Percentiles rank a stretch among this genome's conserved stretches.
phyloP scores from a whole-genome alignment of 768 basidiomycete species.

The Boletales sp. region DNA sequence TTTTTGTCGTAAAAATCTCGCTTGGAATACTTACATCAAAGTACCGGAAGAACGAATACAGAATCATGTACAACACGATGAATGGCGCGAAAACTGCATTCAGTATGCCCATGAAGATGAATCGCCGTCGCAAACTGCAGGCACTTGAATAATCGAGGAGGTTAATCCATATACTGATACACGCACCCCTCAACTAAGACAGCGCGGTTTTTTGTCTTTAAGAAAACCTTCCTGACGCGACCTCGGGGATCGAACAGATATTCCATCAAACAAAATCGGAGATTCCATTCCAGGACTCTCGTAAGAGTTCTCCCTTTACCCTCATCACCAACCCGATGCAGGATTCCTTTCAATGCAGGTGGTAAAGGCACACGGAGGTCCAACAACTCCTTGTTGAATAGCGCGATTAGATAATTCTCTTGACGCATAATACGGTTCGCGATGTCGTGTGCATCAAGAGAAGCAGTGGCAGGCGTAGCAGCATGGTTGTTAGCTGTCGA shows the following conservation, averaged over 20 bases:
- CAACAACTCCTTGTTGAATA: slow-evolving; percentile 95
- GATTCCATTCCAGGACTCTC: slow-evolving; percentile 93
- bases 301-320: slow-evolving; percentile 81
- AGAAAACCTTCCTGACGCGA: slow-evolving; percentile 83
- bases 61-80: slow-evolving; percentile 91
- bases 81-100: slow-evolving; percentile 97
- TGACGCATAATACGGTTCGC: slow-evolving; percentile 97
- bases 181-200: slow-evolving; percentile 81
- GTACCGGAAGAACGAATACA: slow-evolving; percentile 99
- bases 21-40: slow-evolving; percentile 71
- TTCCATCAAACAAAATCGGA: slow-evolving; percentile 92
- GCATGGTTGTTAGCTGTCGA: slow-evolving; percentile 48
- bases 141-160: slow-evolving; percentile 2
- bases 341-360: slow-evolving; percentile 45
- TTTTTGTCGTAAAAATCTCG: neutral
- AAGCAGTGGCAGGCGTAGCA: slow-evolving; percentile 69
- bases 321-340: slow-evolving; percentile 42
- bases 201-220: slow-evolving; percentile 77
- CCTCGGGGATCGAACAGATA: slow-evolving; percentile 92
- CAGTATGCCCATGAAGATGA: slow-evolving; percentile 95
- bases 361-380: slow-evolving; percentile 86
- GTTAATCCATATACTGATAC: neutral
- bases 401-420: slow-evolving; percentile 96
- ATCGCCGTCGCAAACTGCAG: slow-evolving; percentile 70
- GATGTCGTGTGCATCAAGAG: slow-evolving; percentile 96